Conservation (phyloP, 2,329 filamentous ascomycete species). For the Aspergillus aculeatinus region DNA sequence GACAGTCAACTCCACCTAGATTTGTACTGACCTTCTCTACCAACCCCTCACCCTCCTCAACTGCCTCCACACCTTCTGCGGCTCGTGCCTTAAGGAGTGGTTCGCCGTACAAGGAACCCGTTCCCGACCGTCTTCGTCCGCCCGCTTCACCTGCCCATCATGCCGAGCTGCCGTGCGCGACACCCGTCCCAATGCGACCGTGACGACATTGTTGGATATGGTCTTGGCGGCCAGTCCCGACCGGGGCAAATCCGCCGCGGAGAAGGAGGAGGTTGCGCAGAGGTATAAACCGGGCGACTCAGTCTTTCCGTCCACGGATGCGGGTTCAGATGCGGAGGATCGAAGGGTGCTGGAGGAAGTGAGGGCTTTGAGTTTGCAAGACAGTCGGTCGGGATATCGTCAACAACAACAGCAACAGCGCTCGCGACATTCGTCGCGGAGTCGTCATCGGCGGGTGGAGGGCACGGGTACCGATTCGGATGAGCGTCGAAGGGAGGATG, state of each 20-base stretch:
- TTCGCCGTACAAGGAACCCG: constrained; percentile 74
- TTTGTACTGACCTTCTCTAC: constrained; percentile 93
- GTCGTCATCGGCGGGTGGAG: constrained; percentile 13
- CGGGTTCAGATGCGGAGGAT: constrained; percentile 59
- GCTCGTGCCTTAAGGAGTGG: constrained; percentile 93
- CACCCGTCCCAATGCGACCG: constrained; percentile 85
- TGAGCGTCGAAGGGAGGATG: constrained; percentile 34
- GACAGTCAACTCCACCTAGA: constrained; percentile 53
- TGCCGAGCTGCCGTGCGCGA: constrained; percentile 84
- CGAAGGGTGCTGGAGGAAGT: constrained; percentile 69
- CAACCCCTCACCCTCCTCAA: constrained; percentile 88
- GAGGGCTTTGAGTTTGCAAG: constrained; percentile 68
- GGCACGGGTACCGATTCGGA: constrained; percentile 39
- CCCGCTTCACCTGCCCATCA: constrained; percentile 82
- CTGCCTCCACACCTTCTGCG: constrained; percentile 94
- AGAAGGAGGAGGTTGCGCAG: constrained; percentile 72
- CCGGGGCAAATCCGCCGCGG: constrained; percentile 65
- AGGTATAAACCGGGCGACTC: constrained; percentile 81
- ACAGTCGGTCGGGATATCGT: constrained; percentile 23
- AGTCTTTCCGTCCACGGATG: constrained; percentile 64
- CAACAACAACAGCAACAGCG: constrained; percentile 16
- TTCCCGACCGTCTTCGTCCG: constrained; percentile 47
- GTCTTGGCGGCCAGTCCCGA: constrained; percentile 77
- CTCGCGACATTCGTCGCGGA: constrained; percentile 24
- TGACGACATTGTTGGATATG: constrained; percentile 87